These are phyloP conservation scores for Coemansia sp. DNA, from an alignment of 192 early-diverging fungal genomes.

Conservation along the genomic window DNA sequence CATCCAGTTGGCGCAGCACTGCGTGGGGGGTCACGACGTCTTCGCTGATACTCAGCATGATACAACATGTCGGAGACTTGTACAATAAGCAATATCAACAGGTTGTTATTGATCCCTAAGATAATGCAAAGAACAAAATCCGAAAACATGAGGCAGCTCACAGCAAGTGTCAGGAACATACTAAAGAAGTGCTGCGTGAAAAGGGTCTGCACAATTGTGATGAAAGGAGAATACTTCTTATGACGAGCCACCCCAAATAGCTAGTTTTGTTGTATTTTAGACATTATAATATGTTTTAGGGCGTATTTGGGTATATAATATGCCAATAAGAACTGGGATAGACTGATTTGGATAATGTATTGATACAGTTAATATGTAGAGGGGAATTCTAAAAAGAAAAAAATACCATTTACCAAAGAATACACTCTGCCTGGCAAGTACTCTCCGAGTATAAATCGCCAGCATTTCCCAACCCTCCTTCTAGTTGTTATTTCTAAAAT, in stretches of 20 bases:
- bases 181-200: conserved; percentile 63
- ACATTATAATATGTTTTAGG: too few relatives aligned
- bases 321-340: too few relatives aligned
- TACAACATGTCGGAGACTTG: conserved; percentile 66
- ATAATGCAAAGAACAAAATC: conserved; percentile 68
- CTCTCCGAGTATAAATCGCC: too few relatives aligned
- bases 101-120: conserved; percentile 72
- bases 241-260: neutral
- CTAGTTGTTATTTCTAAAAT: too few relatives aligned
- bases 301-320: too few relatives aligned
- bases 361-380: too few relatives aligned
- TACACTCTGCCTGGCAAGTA: too few relatives aligned
- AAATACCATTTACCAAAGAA: too few relatives aligned
- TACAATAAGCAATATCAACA: conserved; percentile 59
- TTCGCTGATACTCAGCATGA: conserved; percentile 66
- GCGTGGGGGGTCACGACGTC: conserved; percentile 78
- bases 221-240: neutral
- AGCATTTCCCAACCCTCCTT: too few relatives aligned
- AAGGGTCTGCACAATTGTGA: conserved; percentile 54
- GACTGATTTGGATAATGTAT: too few relatives aligned
- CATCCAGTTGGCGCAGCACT: conserved; percentile 70
- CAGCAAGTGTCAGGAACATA: conserved; percentile 68
- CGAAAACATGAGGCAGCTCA: conserved; percentile 75
- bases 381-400: too few relatives aligned
- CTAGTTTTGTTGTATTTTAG: neutral